Evolutionary conservation across 106 monocot species (phyloP).

Genomic region (Alisma plantagoaquatica): DNA sequence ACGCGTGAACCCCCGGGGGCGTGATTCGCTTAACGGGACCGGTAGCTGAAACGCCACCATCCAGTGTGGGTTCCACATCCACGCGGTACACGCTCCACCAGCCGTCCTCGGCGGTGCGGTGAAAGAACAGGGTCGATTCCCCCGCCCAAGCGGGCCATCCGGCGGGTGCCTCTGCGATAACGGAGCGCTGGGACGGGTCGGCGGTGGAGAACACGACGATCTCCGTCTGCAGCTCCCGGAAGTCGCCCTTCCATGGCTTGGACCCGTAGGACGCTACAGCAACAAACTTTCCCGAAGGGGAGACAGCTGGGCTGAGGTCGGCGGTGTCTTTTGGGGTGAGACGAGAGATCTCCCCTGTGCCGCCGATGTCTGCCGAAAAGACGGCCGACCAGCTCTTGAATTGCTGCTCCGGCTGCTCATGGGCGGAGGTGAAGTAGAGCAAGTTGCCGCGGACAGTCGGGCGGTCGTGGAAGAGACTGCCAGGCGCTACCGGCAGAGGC

Average conservation of each 20-base stretch:
- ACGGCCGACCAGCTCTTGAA: conserved; percentile 83
- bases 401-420: conserved; percentile 28
- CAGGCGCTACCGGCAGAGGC: conserved; percentile 18
- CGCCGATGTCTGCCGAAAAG: conserved; percentile 25
- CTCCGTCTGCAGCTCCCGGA: conserved; percentile 59
- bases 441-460: conserved; percentile 30
- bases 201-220: conserved; percentile 47
- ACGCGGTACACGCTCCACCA: conserved; percentile 83
- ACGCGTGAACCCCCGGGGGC: conserved; percentile 69
- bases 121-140: conserved; percentile 63
- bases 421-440: conserved; percentile 57
- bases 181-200: conserved; percentile 24
- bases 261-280: conserved; percentile 72
- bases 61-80: conserved; percentile 21
- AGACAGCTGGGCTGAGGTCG: conserved; percentile 78
- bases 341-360: conserved; percentile 17
- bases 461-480: conserved; percentile 67
- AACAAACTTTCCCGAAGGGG: conserved; percentile 43
- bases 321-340: conserved; percentile 38
- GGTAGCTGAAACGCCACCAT: not conserved
- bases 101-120: conserved; percentile 57
- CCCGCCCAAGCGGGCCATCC: conserved; percentile 80
- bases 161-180: conserved; percentile 28
- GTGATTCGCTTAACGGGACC: conserved; percentile 34
- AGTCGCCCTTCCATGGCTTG: conserved; percentile 48